A percentile compares a stretch with the other conserved stretches of the same genome.
These are phyloP conservation scores for Eugenia klotzschiana DNA, from an alignment of 441 rosid species.

Conservation along the genomic window DNA sequence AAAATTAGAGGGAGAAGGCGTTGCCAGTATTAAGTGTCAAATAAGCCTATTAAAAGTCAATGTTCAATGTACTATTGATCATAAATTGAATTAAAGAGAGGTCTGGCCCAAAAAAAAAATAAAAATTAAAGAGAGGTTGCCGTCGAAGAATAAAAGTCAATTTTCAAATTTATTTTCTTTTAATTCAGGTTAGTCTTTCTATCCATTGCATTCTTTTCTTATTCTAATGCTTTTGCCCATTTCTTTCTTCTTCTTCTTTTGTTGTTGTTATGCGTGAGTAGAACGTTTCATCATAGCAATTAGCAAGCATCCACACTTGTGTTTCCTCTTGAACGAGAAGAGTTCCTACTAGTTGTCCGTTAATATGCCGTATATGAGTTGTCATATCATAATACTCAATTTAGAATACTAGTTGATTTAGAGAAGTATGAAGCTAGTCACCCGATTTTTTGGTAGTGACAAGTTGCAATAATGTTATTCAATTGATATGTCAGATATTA, in stretches of 20 bases:
- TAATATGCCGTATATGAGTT: neutral
- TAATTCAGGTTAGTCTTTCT: too few species aligned
- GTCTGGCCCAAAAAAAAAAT: too few species aligned
- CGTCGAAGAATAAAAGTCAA: neutral
- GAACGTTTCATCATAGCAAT: neutral
- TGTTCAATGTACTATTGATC: too few species aligned
- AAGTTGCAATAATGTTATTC: neutral
- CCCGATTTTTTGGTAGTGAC: neutral
- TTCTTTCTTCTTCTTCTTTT: neutral
- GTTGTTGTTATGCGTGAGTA: neutral
- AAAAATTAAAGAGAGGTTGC: neutral
- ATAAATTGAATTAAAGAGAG: too few species aligned
- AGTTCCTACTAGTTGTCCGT: neutral
- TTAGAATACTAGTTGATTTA: neutral
- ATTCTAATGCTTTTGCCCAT: too few species aligned
- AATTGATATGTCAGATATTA: too few species aligned
- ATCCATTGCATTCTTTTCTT: too few species aligned
- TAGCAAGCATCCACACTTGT: accelerated
- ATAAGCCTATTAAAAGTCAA: too few species aligned
- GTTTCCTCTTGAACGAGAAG: neutral
- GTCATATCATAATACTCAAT: accelerated
- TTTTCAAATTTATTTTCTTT: neutral
- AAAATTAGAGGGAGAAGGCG: too few species aligned
- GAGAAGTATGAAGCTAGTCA: neutral
- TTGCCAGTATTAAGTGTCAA: too few species aligned